Base-by-base conservation (phyloP, 2,329 filamentous ascomycete species). In the Botryotinia narcissicola region DNA sequence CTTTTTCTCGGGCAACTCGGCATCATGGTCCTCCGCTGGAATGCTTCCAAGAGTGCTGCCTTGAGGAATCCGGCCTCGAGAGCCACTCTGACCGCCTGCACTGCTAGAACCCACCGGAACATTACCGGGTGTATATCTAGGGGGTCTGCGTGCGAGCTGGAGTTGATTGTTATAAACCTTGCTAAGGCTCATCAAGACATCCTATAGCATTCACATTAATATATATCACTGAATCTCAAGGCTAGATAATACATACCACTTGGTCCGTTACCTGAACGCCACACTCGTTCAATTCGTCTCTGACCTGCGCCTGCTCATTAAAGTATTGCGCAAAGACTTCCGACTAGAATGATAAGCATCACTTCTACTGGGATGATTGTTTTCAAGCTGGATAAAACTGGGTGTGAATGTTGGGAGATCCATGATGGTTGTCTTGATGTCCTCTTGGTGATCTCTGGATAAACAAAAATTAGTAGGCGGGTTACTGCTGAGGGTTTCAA, bases 51-150 rank as follows among this genome's bases (percentile, higher is more conserved):
- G 7, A 29, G 14, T 18, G 3, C 6, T 18, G 51, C 2, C n/a
- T 57, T 57, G 25, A 14, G 7, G 6, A 18, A 3, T 57, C 14
- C 2, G 3, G 1, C 1, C 7, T 16, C 6, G 14, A 29, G 3
- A 14, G 14, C n/a, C 14, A 18, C n/a, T 57, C 14, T 57, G 14
- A 57, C 25, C 4, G 3, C 14, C 6, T n/a, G 25, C 6, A 8
- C 14, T 18, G n/a, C 29, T 29, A 1, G 8, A 0, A 29, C 1
- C 29, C 1, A 9, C 1, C 3, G n/a, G 6, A 29, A 7, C 6
- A 3, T 7, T 18, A 2, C 14, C 7, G 14, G 14, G 51, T 1
- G 3, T 1, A 57, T 29, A 18, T 18, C 7, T 57, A 7, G 12
- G n/a, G n/a, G n/a, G n/a, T 57, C n/a, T 57, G n/a, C 51, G 51